Evolutionary conservation across 371 early-diverging fungal genomes (phyloP).

Genomic region (Mortierella sp.): DNA sequence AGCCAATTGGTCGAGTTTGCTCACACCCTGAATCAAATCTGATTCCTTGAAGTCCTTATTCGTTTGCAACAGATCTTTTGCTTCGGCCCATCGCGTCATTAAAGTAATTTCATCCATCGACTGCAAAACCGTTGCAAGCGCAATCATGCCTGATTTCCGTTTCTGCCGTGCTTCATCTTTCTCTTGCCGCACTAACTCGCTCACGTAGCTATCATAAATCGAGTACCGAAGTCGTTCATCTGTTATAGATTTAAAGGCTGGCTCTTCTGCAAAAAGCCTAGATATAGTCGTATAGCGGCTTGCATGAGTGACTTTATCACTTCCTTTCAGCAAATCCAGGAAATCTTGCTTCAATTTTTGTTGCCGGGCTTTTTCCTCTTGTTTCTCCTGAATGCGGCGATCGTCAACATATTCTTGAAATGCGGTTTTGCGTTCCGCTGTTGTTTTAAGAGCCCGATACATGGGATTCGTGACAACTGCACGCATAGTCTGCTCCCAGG

Average conservation of each 20-base stretch:
- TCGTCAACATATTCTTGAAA: constrained; percentile 80
- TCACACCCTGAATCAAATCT: constrained; percentile 77
- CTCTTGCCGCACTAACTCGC: constrained; percentile 58
- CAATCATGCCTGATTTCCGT: constrained; percentile 75
- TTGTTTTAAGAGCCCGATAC: constrained; percentile 87
- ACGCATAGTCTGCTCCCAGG: constrained; percentile 94
- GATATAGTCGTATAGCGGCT: constrained; percentile 52
- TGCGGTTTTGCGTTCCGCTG: constrained; percentile 82
- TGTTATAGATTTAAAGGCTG: constrained; percentile 49
- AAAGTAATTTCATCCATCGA: constrained; percentile 74
- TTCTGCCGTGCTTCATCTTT: constrained; percentile 72
- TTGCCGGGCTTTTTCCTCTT: constrained; percentile 49
- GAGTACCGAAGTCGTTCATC: constrained; percentile 48
- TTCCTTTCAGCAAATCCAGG: constrained; percentile 56
- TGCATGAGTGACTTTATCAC: constrained; percentile 47
- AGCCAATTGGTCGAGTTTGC: constrained; percentile 81
- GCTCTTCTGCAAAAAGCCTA: constrained; percentile 52
- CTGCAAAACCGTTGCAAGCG: constrained; percentile 67
- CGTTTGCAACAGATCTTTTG: constrained; percentile 63
- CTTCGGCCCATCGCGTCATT: constrained; percentile 78
- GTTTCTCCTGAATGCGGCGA: constrained; percentile 62
- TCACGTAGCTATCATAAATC: constrained; percentile 44
- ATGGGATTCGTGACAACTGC: constrained; percentile 84
- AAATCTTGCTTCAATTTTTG: constrained; percentile 60
- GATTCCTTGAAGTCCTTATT: constrained; percentile 66